Evolutionary conservation across 2,329 filamentous ascomycete genomes (phyloP).

Genomic region (Byssothecium circinans): DNA sequence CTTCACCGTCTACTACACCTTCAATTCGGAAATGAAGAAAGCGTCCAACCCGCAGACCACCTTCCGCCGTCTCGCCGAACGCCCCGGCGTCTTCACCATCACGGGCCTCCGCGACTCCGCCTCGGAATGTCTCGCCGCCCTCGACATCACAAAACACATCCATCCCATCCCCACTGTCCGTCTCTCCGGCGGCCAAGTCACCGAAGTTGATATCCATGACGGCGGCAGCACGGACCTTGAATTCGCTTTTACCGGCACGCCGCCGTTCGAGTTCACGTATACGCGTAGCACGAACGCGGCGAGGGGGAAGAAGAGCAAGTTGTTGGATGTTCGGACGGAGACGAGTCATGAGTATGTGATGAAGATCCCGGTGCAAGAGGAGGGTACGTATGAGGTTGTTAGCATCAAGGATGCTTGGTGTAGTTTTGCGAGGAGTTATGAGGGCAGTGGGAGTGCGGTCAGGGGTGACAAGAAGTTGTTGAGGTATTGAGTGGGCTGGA

Average conservation of each 20-base stretch:
- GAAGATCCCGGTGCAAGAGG: conserved; percentile 81
- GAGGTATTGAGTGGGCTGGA: conserved; percentile 29
- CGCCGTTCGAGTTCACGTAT: conserved; percentile 97
- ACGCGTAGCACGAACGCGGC: conserved; percentile 88
- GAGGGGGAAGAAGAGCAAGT: conserved; percentile 57
- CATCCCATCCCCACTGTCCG: conserved; percentile 90
- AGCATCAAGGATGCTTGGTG: conserved; percentile 94
- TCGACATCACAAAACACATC: conserved; percentile 78
- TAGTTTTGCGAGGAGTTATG: conserved; percentile 75
- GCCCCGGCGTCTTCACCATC: conserved; percentile 84
- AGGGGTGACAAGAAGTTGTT: conserved; percentile 44
- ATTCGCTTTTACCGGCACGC: conserved; percentile 93
- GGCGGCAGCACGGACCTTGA: conserved; percentile 90
- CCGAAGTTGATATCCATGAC: conserved; percentile 91
- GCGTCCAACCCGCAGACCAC: conserved; percentile 77
- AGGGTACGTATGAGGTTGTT: conserved; percentile 97
- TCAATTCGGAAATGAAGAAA: conserved; percentile 75
- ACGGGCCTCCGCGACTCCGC: conserved; percentile 85
- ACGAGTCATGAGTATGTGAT: conserved; percentile 79
- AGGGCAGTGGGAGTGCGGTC: conserved; percentile 44
- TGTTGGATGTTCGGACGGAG: conserved; percentile 91
- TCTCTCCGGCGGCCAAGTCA: conserved; percentile 80
- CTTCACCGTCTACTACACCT: conserved; percentile 90
- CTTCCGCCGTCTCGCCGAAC: conserved; percentile 91
- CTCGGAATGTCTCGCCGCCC: conserved; percentile 80